Evolutionary conservation across 1,284 basidiomycete species (phyloP).

Genomic region (Meira nashicola): DNA sequence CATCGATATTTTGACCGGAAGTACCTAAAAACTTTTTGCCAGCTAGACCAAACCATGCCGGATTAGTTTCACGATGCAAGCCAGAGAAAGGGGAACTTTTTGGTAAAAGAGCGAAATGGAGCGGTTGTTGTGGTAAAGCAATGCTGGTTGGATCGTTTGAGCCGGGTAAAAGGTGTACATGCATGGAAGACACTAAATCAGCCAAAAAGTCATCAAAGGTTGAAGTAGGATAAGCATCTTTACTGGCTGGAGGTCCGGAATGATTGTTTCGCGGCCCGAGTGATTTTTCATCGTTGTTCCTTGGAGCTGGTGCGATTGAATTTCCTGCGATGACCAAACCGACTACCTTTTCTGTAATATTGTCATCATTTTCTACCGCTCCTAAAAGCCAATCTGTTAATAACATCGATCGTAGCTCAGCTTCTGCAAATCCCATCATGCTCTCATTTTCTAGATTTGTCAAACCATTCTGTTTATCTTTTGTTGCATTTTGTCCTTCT

Average conservation of each 20-base stretch:
- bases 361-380: slow-evolving; percentile 66
- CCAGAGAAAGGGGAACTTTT: slow-evolving; percentile 56
- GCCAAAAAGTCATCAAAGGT: slow-evolving; percentile 67
- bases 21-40: slow-evolving; percentile 67
- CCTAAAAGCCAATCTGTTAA: slow-evolving; percentile 73
- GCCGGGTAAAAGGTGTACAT: slow-evolving; percentile 71
- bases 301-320: not conserved
- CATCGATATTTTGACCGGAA: slow-evolving; percentile 87
- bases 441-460: slow-evolving; percentile 8
- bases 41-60: slow-evolving; percentile 69
- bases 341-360: slow-evolving; percentile 23
- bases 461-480: not conserved
- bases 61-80: slow-evolving; percentile 81
- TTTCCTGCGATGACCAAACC: slow-evolving; percentile 41
- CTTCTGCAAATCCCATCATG: slow-evolving; percentile 14
- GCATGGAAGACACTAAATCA: slow-evolving; percentile 60
- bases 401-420: slow-evolving; percentile 32
- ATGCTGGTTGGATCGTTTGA: slow-evolving; percentile 77
- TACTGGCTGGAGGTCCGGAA: not conserved
- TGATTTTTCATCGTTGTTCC: not conserved
- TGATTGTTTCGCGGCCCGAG: not conserved
- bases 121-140: slow-evolving; percentile 86
- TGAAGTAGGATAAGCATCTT: slow-evolving; percentile 42
- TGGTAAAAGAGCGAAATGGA: slow-evolving; percentile 87
- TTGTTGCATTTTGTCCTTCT: slow-evolving; percentile 33